phyloP scores from a whole-genome alignment of 345 rosid genomes.

The Aegle marmelos region DNA sequence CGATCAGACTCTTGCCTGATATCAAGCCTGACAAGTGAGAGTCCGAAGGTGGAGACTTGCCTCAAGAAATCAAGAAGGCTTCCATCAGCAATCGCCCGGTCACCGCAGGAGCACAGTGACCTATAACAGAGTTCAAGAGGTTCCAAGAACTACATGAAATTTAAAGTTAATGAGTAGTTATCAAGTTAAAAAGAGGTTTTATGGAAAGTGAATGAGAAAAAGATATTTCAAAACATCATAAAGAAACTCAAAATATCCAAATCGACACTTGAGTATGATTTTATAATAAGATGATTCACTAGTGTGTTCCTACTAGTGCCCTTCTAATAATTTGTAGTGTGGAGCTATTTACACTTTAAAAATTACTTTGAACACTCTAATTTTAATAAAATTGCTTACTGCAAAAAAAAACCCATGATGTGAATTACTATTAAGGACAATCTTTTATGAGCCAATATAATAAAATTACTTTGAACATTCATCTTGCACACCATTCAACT shows the following conservation, averaged over 20 bases:
- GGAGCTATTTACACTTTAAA: no score
- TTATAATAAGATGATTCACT: background rate
- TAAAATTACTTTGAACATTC: no score
- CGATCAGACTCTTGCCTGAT: slow-evolving; percentile 97
- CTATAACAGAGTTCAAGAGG: slow-evolving; percentile 97
- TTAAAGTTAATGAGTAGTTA: slow-evolving; percentile 15
- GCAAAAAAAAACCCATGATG: no score
- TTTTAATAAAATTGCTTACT: no score
- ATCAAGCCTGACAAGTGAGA: slow-evolving; percentile 90
- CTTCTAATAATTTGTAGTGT: background rate
- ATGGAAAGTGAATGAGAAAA: background rate
- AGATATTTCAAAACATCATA: background rate
- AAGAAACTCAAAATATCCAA: background rate
- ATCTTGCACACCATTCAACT: no score
- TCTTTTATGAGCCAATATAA: no score
- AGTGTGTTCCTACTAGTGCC: background rate
- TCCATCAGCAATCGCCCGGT: slow-evolving; percentile 94
- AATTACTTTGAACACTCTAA: no score
- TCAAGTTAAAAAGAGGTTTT: background rate
- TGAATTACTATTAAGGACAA: no score
- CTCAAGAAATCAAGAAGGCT: slow-evolving; percentile 97
- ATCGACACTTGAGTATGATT: background rate
- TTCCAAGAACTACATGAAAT: slow-evolving; percentile 68
- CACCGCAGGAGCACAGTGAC: slow-evolving; percentile 90
- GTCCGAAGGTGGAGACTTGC: slow-evolving; percentile 98